Base-by-base conservation (phyloP, 768 basidiomycete genomes). In the Rhizopogon vulgaris region DNA sequence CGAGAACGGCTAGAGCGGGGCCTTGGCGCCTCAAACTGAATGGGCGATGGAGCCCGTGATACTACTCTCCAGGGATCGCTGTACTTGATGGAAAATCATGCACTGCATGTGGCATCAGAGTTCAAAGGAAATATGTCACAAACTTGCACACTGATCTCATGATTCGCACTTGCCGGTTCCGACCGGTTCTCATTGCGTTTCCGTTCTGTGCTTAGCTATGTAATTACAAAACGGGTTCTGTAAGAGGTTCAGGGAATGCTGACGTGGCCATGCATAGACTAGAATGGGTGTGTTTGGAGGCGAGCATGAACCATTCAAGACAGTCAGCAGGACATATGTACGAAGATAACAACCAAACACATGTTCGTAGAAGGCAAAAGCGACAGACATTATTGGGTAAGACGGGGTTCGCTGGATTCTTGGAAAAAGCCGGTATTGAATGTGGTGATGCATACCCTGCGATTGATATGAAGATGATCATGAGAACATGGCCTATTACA, bases 361-460 rank as follows among this genome's bases (percentile, higher is more conserved):
- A 58, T 55, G 53, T 47, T 52, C 53, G 53, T 57, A 63, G 60
- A 66, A 60, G 46, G 41, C 43, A 7, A 45, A 43, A 30, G 28
- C 28, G 28, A 45, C 7, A 12, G 18, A 22, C 1, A 18, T 14
- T 34, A 46, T 32, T 22, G 30, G 30, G 45, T 46, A 34, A 46
- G 30, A 22, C 30, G 45, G 45, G 45, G 28, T 46, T 34, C 45
- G 17, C 30, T 30, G 45, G 45, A 32, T 46, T 46, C 45, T 40
- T 48, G 53, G 47, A 27, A 39, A 47, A 18, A 38, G 15, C 41
- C 37, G 56, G 37, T 52, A 11, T 34, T 34, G 32, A 34, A 4
- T 42, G 64, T 64, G 59, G 55, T 57, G 39, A 66, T 47, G 66
- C n/a, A 58, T 62, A 57, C 55, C 38, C 28, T 51, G 50, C 43